A percentile compares a stretch with the other conserved stretches of the same genome.
These are phyloP conservation scores for Pilobolus umbonatus DNA, from an alignment of 192 early-diverging fungal species.

Conservation along the genomic window DNA sequence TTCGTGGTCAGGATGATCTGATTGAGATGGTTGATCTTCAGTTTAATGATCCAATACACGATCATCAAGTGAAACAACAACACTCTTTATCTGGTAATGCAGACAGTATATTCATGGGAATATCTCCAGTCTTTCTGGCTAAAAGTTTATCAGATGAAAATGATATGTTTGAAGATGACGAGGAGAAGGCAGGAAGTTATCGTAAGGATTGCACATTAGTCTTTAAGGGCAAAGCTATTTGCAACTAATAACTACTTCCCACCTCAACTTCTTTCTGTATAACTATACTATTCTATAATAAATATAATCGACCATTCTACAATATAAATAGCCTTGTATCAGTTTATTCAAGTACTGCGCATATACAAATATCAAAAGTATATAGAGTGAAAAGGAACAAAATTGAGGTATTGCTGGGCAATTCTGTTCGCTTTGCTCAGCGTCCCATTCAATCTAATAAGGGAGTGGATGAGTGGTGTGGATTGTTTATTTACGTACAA, in stretches of 20 bases:
- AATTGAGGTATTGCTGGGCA: too few relatives aligned
- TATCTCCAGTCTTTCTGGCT: background rate
- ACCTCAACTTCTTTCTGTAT: too few relatives aligned
- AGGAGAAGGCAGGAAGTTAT: background rate
- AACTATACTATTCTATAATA: too few relatives aligned
- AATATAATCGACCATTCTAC: too few relatives aligned
- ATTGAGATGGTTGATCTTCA: background rate
- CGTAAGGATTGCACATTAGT: background rate
- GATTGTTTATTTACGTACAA: too few relatives aligned
- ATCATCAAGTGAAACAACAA: slow-evolving; percentile 5
- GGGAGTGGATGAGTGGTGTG: too few relatives aligned
- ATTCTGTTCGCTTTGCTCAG: too few relatives aligned
- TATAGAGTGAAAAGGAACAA: too few relatives aligned
- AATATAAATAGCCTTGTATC: too few relatives aligned
- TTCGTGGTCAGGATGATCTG: background rate
- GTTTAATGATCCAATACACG: background rate
- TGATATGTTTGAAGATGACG: background rate
- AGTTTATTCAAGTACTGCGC: too few relatives aligned
- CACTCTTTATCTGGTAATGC: background rate
- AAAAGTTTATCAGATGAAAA: background rate
- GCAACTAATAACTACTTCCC: background rate
- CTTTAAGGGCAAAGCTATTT: slow-evolving; percentile 7
- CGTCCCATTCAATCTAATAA: too few relatives aligned
- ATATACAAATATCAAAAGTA: too few relatives aligned
- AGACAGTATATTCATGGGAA: background rate